Evolutionary conservation across 2,329 filamentous ascomycete genomes (phyloP), one percentile per base, ranked within the genome.

Genomic region (Diaporthe capsici): DNA sequence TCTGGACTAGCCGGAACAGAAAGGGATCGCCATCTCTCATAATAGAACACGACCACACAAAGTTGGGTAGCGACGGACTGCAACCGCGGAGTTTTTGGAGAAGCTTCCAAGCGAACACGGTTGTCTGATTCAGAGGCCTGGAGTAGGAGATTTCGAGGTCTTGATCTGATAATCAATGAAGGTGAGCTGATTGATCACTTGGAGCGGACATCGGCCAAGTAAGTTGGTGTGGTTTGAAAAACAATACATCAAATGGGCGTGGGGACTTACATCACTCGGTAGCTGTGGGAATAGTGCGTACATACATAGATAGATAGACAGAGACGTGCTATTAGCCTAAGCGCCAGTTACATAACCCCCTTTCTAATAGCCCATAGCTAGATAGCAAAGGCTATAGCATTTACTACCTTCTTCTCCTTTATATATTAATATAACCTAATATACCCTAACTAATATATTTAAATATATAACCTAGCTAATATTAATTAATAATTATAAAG

Each of bases 1-100:
- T 28, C 22, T 25, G 47, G 31, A 22, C 47, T 70, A 70, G 65
- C 65, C 65, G 22, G 6, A 42, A 70, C n/a, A 5, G 65, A 25
- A 70, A 55, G 65, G 65, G 65, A 70, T 70, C 65, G 49, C n/a
- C 65, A 42, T 42, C 15, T 22, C 49, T 55, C 65, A 70, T 55
- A 28, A 70, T 42, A 28, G n/a, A 70, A 70, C 65, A 53, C 49
- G 34, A 55, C 34, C 31, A 2, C 49, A 49, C 47, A 31, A 44
- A 47, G 13, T 20, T 55, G 10, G 65, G 65, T 70, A 55, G 65
- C 37, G 34, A 55, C 13, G 4, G 25, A 53, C 17, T 15, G n/a
- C 60, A 8, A 10, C 13, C 17, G 25, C 31, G 15, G 13, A 22
- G 20, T 42, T 39, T 49, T 39, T 25, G 47, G 34, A 12, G 8